phyloP scores from a whole-genome alignment of 164 flowering plant species.

The Tetracentron sinense region DNA sequence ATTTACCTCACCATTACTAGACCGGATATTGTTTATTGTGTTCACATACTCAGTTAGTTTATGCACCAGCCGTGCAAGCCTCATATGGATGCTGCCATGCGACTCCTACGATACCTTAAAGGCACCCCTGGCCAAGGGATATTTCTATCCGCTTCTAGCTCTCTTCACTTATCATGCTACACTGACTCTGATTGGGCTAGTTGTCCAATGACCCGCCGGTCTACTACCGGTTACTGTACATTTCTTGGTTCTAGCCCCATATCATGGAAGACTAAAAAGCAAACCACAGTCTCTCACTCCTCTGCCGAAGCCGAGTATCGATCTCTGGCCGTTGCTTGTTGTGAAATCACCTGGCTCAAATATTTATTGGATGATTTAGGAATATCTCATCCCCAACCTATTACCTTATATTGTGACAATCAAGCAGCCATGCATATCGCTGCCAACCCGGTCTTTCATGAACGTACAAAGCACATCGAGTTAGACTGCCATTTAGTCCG shows the following conservation, averaged over 20 bases:
- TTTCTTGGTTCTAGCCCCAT: neutral
- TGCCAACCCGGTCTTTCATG: no score
- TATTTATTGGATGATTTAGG: no score
- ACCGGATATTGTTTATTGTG: neutral
- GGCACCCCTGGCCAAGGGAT: neutral
- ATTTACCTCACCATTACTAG: neutral
- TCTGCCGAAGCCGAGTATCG: conserved; percentile 1
- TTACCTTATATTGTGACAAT: no score
- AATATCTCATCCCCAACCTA: no score
- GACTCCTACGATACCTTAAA: neutral
- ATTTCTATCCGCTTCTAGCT: neutral
- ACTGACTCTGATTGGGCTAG: neutral
- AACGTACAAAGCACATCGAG: no score
- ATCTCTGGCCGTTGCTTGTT: neutral
- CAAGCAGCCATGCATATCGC: no score
- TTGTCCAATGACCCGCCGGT: neutral
- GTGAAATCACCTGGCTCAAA: neutral
- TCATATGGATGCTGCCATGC: neutral
- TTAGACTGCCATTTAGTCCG: no score
- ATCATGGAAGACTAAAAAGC: neutral
- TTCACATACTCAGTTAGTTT: neutral
- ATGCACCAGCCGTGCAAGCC: neutral
- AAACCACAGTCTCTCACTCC: neutral
- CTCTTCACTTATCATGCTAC: neutral
- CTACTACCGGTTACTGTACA: neutral